Percentiles rank a stretch among this genome's conserved stretches.
Conservation (phyloP, 1,284 basidiomycete species). For the Bjerkandera adusta region DNA sequence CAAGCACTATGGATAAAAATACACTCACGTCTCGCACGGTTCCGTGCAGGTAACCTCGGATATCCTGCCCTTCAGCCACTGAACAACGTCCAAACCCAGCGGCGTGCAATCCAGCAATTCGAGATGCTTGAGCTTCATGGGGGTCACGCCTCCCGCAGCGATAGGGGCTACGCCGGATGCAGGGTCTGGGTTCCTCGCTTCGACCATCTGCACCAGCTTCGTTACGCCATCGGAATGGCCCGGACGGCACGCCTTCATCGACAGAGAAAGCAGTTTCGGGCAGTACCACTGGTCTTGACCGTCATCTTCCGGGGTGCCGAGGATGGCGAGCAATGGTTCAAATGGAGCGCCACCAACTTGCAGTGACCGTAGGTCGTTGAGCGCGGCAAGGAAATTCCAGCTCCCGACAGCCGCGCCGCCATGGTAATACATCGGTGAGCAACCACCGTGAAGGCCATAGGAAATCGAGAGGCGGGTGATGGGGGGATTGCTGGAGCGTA, state of each 20-base stretch:
- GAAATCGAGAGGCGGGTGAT: slow-evolving; percentile 57
- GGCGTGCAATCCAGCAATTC: slow-evolving; percentile 64
- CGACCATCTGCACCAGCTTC: slow-evolving; percentile 67
- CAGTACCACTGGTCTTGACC: slow-evolving; percentile 58
- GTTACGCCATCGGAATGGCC: slow-evolving; percentile 54
- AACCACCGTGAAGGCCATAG: slow-evolving; percentile 41
- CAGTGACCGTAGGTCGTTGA: slow-evolving; percentile 50
- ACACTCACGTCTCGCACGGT: slow-evolving; percentile 37
- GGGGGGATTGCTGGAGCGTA: slow-evolving; percentile 54
- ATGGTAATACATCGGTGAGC: slow-evolving; percentile 40
- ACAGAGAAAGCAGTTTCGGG: slow-evolving; percentile 53
- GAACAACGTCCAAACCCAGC: slow-evolving; percentile 61
- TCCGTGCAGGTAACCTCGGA: slow-evolving; percentile 60
- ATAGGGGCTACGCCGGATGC: slow-evolving; percentile 24
- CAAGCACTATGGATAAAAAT: too few species aligned
- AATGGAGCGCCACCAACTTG: slow-evolving; percentile 60
- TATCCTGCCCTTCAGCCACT: slow-evolving; percentile 59
- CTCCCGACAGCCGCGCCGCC: slow-evolving; percentile 40
- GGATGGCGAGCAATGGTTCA: slow-evolving; percentile 54
- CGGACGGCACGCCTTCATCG: slow-evolving; percentile 58
- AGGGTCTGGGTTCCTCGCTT: slow-evolving; percentile 59
- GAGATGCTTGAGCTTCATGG: slow-evolving; percentile 47
- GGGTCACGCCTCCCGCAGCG: slow-evolving; percentile 31
- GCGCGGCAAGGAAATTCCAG: slow-evolving; percentile 48
- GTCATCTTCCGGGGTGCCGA: slow-evolving; percentile 56